Percentiles rank a stretch among this genome's conserved stretches.
Conservation (phyloP, 345 rosid species). For the Heritiera littoralis region DNA sequence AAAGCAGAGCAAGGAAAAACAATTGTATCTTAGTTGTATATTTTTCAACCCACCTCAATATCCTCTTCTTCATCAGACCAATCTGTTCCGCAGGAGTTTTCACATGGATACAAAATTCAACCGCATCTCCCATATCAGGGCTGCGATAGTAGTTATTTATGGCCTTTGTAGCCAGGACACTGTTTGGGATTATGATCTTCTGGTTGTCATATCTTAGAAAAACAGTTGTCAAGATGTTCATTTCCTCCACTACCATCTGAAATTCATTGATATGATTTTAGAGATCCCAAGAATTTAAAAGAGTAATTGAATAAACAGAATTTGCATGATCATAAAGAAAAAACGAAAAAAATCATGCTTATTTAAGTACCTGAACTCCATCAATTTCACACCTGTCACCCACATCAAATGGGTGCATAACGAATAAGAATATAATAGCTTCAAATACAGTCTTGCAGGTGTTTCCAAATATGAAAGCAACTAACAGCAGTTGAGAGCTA, state of each 20-base stretch:
- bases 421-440: constrained; percentile 76
- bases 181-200: constrained; percentile 69
- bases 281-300: not conserved
- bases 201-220: constrained; percentile 81
- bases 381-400: constrained; percentile 90
- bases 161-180: constrained; percentile 64
- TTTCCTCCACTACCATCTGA: constrained; percentile 94
- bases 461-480: constrained; percentile 79
- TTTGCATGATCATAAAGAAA: not conserved
- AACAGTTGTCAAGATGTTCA: constrained; percentile 87
- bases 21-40: constrained; percentile 6
- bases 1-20: not conserved
- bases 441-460: constrained; percentile 84
- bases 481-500: constrained; percentile 81
- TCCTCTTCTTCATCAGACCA: constrained; percentile 61
- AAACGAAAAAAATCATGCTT: constrained; percentile 7
- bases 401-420: constrained; percentile 90
- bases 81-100: constrained; percentile 74
- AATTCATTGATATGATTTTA: constrained; percentile 3
- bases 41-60: constrained; percentile 42
- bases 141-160: constrained; percentile 83
- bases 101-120: constrained; percentile 80
- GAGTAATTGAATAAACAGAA: not conserved
- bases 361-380: constrained; percentile 63
- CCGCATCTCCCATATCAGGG: constrained; percentile 84